Conservation (phyloP, 768 basidiomycete genomes). For the Termitomyces sp. region DNA sequence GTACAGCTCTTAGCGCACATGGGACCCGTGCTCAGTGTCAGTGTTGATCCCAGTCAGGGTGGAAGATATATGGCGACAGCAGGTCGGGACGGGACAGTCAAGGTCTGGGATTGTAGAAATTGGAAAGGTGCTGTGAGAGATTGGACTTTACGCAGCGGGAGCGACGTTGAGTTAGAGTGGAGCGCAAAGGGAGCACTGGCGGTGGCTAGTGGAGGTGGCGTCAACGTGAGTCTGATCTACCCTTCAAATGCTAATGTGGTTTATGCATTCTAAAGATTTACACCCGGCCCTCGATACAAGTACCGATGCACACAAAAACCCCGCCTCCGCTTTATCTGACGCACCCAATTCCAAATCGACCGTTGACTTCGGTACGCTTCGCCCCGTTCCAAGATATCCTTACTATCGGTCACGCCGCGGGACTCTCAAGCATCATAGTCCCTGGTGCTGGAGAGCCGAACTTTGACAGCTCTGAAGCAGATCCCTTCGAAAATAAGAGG, state of each 20-base stretch:
- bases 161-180: slow-evolving; percentile 69
- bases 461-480: slow-evolving; percentile 89
- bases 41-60: slow-evolving; percentile 78
- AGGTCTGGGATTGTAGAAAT: slow-evolving; percentile 95
- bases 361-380: slow-evolving; percentile 74
- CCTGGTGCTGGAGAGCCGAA: slow-evolving; percentile 94
- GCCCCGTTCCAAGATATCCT: slow-evolving; percentile 86
- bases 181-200: slow-evolving; percentile 81
- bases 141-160: slow-evolving; percentile 65
- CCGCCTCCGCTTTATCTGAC: slow-evolving; percentile 86
- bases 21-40: slow-evolving; percentile 77
- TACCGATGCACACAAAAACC: slow-evolving; percentile 39
- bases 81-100: slow-evolving; percentile 84
- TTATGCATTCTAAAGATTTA: slow-evolving; percentile 54
- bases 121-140: slow-evolving; percentile 86
- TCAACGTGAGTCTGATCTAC: slow-evolving; percentile 55
- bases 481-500: slow-evolving; percentile 87
- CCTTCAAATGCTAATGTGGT: slow-evolving; percentile 2
- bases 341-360: slow-evolving; percentile 75
- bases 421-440: slow-evolving; percentile 81
- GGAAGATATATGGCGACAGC: slow-evolving; percentile 91
- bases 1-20: slow-evolving; percentile 90
- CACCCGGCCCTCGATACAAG: slow-evolving; percentile 58
- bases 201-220: slow-evolving; percentile 75
- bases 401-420: slow-evolving; percentile 70